A percentile compares a stretch with the other conserved stretches of the same genome.
These are phyloP conservation scores for Akanthomyces lecanii DNA, from an alignment of 2,329 filamentous ascomycete genomes.

Conservation along the genomic window DNA sequence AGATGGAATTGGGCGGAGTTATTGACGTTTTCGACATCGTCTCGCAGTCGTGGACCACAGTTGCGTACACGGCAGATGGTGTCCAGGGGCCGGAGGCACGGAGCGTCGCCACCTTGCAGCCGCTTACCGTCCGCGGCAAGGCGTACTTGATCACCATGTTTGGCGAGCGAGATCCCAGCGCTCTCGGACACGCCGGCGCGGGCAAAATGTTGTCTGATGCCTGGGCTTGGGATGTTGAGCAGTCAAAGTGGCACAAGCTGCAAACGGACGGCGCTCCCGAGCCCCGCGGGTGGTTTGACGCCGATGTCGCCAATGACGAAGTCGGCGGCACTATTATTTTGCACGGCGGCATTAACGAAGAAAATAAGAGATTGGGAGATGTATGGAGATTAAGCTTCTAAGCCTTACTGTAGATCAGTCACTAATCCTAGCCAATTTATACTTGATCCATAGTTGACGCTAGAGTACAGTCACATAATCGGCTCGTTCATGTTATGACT, in stretches of 20 bases:
- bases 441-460: too few species aligned
- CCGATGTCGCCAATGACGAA: conserved; percentile 25
- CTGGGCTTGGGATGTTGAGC: conserved; percentile 37
- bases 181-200: conserved; percentile 36
- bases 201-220: conserved; percentile 38
- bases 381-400: conserved; percentile 33
- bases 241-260: conserved; percentile 27
- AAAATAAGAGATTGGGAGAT: conserved; percentile 36
- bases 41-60: conserved; percentile 25
- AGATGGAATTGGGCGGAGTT: conserved; percentile 52
- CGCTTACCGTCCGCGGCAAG: conserved; percentile 21
- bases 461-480: too few species aligned
- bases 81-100: conserved; percentile 28
- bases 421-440: too few species aligned
- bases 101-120: conserved; percentile 29
- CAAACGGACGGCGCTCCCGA: conserved; percentile 22
- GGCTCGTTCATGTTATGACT: too few species aligned
- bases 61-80: conserved; percentile 26
- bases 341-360: conserved; percentile 36
- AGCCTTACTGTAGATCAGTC: not conserved
- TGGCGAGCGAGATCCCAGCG: conserved; percentile 36
- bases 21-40: conserved; percentile 44
- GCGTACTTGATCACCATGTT: conserved; percentile 35
- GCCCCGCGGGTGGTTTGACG: conserved; percentile 38
- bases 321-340: conserved; percentile 28